phyloP scores from a whole-genome alignment of 169 alveolate species.

The Cyclospora cayetanensis region DNA sequence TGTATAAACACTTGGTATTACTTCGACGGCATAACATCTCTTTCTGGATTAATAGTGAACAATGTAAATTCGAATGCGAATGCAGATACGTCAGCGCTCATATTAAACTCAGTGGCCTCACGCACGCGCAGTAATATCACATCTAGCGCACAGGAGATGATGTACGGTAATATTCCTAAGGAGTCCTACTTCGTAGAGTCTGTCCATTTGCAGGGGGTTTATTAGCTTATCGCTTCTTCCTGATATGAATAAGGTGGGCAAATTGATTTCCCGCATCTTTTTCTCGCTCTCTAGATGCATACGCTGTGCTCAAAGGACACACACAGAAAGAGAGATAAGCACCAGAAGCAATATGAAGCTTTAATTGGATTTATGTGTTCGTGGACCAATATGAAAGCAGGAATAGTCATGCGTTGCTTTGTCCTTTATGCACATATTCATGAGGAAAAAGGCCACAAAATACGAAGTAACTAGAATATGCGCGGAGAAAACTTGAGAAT shows the following conservation, averaged over 20 bases:
- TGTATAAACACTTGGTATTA: too few species aligned
- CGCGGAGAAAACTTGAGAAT: neutral
- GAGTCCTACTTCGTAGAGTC: slow-evolving; percentile 28
- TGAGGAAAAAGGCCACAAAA: neutral
- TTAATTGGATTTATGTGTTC: too few species aligned
- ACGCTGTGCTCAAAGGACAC: too few species aligned
- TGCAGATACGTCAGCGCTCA: neutral
- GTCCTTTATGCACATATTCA: neutral
- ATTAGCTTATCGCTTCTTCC: slow-evolving; percentile 61
- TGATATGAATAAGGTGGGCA: slow-evolving; percentile 67
- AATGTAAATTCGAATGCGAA: neutral
- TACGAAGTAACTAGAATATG: neutral
- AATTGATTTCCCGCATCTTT: slow-evolving; percentile 32
- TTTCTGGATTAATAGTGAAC: neutral
- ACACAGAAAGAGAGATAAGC: too few species aligned
- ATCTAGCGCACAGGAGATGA: too few species aligned
- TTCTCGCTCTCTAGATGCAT: slow-evolving; percentile 51
- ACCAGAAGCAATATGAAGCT: too few species aligned
- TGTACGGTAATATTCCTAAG: too few species aligned
- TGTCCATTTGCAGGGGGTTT: slow-evolving; percentile 61
- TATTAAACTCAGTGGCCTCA: too few species aligned
- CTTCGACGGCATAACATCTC: neutral
- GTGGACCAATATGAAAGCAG: too few species aligned
- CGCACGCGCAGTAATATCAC: too few species aligned
- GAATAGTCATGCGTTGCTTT: too few species aligned